A percentile compares a stretch with the other conserved stretches of the same genome.
Conservation (phyloP, 1,139 yeast species). For the Kodamaea arcana region DNA sequence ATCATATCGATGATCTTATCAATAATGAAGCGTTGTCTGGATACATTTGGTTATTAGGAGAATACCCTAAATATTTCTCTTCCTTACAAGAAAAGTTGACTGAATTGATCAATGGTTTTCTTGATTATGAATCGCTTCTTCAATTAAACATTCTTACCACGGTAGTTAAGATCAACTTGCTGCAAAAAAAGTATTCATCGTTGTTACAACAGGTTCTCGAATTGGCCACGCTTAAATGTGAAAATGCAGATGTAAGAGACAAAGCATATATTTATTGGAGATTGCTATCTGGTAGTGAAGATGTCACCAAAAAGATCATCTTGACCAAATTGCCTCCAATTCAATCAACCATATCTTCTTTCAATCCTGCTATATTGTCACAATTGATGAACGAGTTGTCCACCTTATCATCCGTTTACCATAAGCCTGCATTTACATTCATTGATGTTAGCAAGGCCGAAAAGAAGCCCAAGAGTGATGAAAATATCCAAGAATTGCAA, state of each 20-base stretch:
- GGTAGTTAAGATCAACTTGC: constrained; percentile 68
- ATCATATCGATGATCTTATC: constrained; percentile 54
- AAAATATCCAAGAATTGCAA: constrained; percentile 70
- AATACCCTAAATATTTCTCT: constrained; percentile 74
- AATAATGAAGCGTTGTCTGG: constrained; percentile 66
- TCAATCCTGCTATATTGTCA: constrained; percentile 65
- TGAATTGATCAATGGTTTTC: constrained; percentile 56
- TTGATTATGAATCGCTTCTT: constrained; percentile 68
- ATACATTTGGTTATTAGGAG: constrained; percentile 88
- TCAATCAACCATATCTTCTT: constrained; percentile 64
- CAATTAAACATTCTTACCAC: constrained; percentile 78
- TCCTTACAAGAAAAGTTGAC: constrained; percentile 40
- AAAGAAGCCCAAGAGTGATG: constrained; percentile 17
- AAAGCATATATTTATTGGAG: constrained; percentile 96
- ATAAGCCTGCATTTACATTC: constrained; percentile 73
- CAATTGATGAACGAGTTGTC: constrained; percentile 73
- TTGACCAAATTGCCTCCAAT: constrained; percentile 67
- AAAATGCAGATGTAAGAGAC: constrained; percentile 91
- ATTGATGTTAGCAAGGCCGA: constrained; percentile 38
- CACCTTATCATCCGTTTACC: constrained; percentile 85
- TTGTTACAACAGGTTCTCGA: constrained; percentile 71
- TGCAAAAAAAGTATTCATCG: constrained; percentile 36
- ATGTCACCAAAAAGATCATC: constrained; percentile 47
- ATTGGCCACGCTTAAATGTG: constrained; percentile 73
- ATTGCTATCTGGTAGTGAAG: constrained; percentile 55